Percentiles rank a stretch among this genome's conserved stretches.
phyloP scores from a whole-genome alignment of 2,329 filamentous ascomycete genomes.

The Talaromyces sp. region DNA sequence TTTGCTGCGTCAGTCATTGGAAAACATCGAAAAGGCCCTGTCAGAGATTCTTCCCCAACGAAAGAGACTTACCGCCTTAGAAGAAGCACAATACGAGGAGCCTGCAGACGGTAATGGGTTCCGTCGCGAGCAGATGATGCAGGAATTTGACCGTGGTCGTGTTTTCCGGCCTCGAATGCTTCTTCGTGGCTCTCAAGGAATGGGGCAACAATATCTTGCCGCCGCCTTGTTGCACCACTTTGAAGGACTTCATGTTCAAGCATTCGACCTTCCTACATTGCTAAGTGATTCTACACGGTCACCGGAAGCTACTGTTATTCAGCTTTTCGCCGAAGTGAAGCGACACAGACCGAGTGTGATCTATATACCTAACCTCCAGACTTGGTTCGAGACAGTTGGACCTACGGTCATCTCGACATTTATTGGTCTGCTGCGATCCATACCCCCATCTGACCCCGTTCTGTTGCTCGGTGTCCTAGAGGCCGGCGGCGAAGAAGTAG shows the following conservation, averaged over 20 bases:
- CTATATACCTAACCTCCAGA: conserved; percentile 86
- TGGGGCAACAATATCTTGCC: conserved; percentile 91
- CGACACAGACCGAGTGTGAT: conserved; percentile 95
- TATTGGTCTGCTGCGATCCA: conserved; percentile 74
- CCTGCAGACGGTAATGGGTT: conserved; percentile 83
- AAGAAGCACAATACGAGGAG: conserved; percentile 91
- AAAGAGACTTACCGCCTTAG: conserved; percentile 83
- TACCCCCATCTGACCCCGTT: conserved; percentile 88
- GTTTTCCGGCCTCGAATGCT: conserved; percentile 87
- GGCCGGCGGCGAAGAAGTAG: conserved; percentile 63
- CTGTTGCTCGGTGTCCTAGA: conserved; percentile 86
- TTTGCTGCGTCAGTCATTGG: conserved; percentile 72
- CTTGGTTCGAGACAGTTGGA: conserved; percentile 77
- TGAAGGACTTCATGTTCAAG: conserved; percentile 91
- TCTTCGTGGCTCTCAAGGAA: conserved; percentile 78
- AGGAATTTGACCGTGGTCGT: conserved; percentile 82
- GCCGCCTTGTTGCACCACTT: conserved; percentile 86
- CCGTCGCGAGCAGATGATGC: conserved; percentile 73
- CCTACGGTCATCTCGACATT: conserved; percentile 74
- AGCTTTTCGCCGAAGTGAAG: conserved; percentile 88
- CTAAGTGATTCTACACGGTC: conserved; percentile 79
- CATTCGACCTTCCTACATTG: conserved; percentile 86
- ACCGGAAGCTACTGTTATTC: conserved; percentile 84
- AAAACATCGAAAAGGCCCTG: conserved; percentile 67
- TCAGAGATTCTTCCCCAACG: conserved; percentile 79